Evolutionary conservation across 2,329 filamentous ascomycete species (phyloP), one percentile per base, ranked within the genome.

Genomic region (Paraphoma chrysanthemicola): DNA sequence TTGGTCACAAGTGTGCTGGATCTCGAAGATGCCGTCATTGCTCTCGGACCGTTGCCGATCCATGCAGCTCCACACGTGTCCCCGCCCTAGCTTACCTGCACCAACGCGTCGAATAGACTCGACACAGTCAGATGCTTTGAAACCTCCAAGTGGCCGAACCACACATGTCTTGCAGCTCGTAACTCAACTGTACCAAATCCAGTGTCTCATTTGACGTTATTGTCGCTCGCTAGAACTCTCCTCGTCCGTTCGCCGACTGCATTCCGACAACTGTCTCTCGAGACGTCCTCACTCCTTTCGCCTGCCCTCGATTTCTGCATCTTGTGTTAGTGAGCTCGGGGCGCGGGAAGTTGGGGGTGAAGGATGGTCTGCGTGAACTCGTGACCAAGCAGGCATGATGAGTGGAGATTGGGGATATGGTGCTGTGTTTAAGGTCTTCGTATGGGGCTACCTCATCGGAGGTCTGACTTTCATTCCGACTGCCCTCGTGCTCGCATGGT

Each of bases 391-490:
- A 53, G 55, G 61, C 67, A 70, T 62, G 57, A 70, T 70, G 67
- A 64, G 62, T 17, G 67, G 59, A 51, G 65, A 63, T 51, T 68
- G 67, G 67, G 58, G 59, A 10, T 67, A 64, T 62, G 67, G 67
- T 42, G 56, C 66, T 11, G 44, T 63, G 45, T 58, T 70, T 48
- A 68, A 62, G 59, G 61, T 63, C 38, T 70, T 70, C 52, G n/a
- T 68, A 42, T 70, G 66, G 66, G 67, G 67, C 30, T 70, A 70
- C 33, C 39, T 70, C 14, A 45, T 70, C 44, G 67, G 67, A 46
- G 67, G 67, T 1, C 9, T 70, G 53, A 70, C 67, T 6, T 57
- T 70, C 9, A 33, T 70, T 11, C 67, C 67, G 6, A 55, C 60
- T 18, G 42, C 64, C 29, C 52, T 59, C 45, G 44, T 51, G 30